These are phyloP conservation scores for Panaeolus cyanescens DNA, from an alignment of 768 basidiomycete genomes.

Conservation along the genomic window DNA sequence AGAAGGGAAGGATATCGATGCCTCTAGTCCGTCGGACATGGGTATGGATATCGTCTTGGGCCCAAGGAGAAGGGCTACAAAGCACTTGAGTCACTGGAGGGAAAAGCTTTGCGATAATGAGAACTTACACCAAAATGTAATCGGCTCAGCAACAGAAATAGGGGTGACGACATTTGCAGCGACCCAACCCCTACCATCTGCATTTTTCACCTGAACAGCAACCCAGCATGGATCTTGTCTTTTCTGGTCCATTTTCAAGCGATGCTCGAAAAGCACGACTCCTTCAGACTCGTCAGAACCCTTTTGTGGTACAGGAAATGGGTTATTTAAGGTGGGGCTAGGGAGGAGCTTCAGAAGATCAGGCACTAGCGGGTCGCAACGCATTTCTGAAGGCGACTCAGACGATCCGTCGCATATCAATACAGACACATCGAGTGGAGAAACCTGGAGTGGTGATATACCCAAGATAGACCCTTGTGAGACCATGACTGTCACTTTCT, in stretches of 20 bases:
- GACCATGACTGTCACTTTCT: conserved; percentile 56
- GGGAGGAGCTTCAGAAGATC: conserved; percentile 62
- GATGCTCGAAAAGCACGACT: conserved; percentile 61
- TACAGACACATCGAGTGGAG: conserved; percentile 48
- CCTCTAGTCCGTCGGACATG: conserved; percentile 34
- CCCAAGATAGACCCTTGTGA: conserved; percentile 57
- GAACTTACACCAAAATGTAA: conserved; percentile 45
- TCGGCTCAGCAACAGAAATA: conserved; percentile 31
- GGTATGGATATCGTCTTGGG: conserved; percentile 34
- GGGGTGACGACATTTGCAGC: conserved; percentile 50
- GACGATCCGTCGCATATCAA: conserved; percentile 40
- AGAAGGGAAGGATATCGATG: conserved; percentile 51
- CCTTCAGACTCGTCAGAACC: conserved; percentile 79
- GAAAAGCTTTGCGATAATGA: neutral
- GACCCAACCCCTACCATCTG: conserved; percentile 62
- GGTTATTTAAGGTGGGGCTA: conserved; percentile 47
- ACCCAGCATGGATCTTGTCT: conserved; percentile 38
- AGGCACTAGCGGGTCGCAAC: conserved; percentile 46
- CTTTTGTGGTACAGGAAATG: conserved; percentile 68
- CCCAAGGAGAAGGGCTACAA: conserved; percentile 42
- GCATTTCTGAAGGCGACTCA: conserved; percentile 12
- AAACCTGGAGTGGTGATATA: conserved; percentile 49
- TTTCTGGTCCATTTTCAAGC: conserved; percentile 9
- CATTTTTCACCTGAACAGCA: conserved; percentile 52
- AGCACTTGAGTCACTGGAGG: conserved; percentile 11